Evolutionary conservation across 1,284 basidiomycete species (phyloP).

Genomic region (Hortiboletus rubellus): DNA sequence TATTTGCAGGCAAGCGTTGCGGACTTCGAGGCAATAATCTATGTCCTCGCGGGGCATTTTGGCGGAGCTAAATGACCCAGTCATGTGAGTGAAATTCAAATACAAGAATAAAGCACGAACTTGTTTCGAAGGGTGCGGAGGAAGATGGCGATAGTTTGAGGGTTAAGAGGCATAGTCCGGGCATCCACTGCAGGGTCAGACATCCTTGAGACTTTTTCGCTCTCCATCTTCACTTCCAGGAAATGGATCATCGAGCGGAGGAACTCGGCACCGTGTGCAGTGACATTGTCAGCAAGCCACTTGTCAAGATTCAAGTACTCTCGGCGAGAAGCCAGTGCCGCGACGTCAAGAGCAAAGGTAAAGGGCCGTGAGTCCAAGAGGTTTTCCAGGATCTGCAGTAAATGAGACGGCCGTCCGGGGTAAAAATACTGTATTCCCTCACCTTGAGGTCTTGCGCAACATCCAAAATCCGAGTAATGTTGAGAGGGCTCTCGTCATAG

Average conservation of each 20-base stretch:
- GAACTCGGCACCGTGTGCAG: slow-evolving; percentile 81
- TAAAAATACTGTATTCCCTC: slow-evolving; percentile 22
- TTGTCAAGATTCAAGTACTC: slow-evolving; percentile 96
- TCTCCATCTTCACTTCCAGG: slow-evolving; percentile 88
- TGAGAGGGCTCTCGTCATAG: slow-evolving; percentile 90
- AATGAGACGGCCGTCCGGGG: background rate
- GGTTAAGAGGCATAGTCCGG: slow-evolving; percentile 79
- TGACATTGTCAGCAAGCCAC: slow-evolving; percentile 90
- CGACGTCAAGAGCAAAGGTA: slow-evolving; percentile 89
- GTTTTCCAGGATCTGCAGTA: slow-evolving; percentile 78
- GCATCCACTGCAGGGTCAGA: slow-evolving; percentile 79
- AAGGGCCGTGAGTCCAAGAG: slow-evolving; percentile 87
- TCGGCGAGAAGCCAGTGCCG: slow-evolving; percentile 87
- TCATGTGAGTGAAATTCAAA: slow-evolving; percentile 3
- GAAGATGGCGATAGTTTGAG: slow-evolving; percentile 89
- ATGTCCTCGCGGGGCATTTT: slow-evolving; percentile 78
- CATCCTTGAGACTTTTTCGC: slow-evolving; percentile 76
- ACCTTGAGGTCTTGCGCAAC: slow-evolving; percentile 95
- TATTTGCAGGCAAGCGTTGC: slow-evolving; percentile 92
- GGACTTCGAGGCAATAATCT: slow-evolving; percentile 88
- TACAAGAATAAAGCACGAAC: slow-evolving; percentile 43
- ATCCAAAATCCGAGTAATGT: slow-evolving; percentile 93
- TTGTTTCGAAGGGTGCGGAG: slow-evolving; percentile 82
- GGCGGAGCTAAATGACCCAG: slow-evolving; percentile 47
- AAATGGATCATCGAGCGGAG: slow-evolving; percentile 86